Evolutionary conservation across 2,329 filamentous ascomycete species (phyloP), one percentile per base, ranked within the genome.

Genomic region (Xenosphaeropsis pyriputrescens): DNA sequence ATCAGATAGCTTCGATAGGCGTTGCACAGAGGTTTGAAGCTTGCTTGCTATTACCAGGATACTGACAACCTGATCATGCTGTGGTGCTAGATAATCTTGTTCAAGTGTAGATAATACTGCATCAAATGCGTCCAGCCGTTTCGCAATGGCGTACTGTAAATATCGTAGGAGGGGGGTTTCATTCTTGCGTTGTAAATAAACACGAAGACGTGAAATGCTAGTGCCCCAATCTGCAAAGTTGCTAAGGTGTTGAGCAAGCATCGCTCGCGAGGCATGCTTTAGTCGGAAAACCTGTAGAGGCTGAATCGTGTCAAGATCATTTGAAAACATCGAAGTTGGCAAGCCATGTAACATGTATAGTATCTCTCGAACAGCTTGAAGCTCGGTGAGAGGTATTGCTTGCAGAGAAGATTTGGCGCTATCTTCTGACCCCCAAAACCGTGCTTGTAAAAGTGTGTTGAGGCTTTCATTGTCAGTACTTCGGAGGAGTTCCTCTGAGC

Each of bases 331-430:
- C 2, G 75, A 79, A 2, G 82, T 89, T 5, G 77, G 70, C 4
- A 91, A 61, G 1, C 88, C 88, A 38, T 75, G 72, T 0, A 96
- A 68, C 84, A 95, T 93, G 49, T 85, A 89, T 1, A 95, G 63
- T 0, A 75, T 72, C 51, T 96, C 86, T 35, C 85, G 74, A 18
- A 88, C 61, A 9, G 78, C 63, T 45, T 88, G 76, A 1, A 82
- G 62, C 53, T 94, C 88, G 16, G 50, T 53, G 30, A 53, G 46
- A 17, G 37, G 43, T 33, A 36, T 18, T 18, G 33, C 22, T 14
- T 30, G 17, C 29, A 38, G 38, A 16, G 38, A 39, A 3, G 38
- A 29, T 17, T 44, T 41, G 3, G 51, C 36, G 15, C 45, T 52
- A 36, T 47, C 51, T 17, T 51, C 48, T 4, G 50, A 53, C 33